Evolutionary conservation across 495 filamentous ascomycete genomes (phyloP), one percentile per base, ranked within the genome.

Genomic region (Podospora sp.): DNA sequence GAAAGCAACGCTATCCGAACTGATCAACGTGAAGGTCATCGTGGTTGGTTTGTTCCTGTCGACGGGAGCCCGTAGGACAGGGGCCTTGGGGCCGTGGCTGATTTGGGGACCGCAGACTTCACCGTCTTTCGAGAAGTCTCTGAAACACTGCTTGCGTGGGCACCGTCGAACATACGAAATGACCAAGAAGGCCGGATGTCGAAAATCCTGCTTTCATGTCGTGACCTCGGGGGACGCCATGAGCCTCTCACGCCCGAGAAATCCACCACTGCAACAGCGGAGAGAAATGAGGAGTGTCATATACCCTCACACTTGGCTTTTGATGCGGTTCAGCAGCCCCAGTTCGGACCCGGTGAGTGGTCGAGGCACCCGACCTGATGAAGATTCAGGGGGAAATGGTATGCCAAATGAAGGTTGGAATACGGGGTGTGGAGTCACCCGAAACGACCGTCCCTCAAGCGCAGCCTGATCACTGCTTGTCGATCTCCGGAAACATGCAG

Each of bases 121-220:
- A 46, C 46, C 46, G 56, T 35, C 46, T 55, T 64, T 64, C 66
- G 27, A 65, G 67, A 68, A 60, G 36, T 6, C 33, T 14, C 58
- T 24, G 46, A 68, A 65, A 65, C 55, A 24, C 22, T n/a, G 6
- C 26, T 57, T 58, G 59, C 56, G 20, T 62, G 65, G 65, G 49
- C 51, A 56, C 58, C 29, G 60, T 51, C 53, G 18, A 27, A 24
- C 51, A 35, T 61, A 27, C 33, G 50, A 68, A 58, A 63, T 63
- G 65, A 68, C 18, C 27, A 49, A 18, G 24, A 40, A 58, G 7
- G 29, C 4, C 29, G n/a, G 27, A 25, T 1, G 33, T 16, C 16
- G 49, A 16, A 46, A 68, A 63, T 68, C 66, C 66, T 27, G 60
- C 6, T 63, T 60, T 27, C n/a, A 11, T 1, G 21, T 27, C n/a